A percentile compares a stretch with the other conserved stretches of the same genome.
phyloP scores from a whole-genome alignment of 768 basidiomycete species.

The Hygrophoropsis aurantiaca region DNA sequence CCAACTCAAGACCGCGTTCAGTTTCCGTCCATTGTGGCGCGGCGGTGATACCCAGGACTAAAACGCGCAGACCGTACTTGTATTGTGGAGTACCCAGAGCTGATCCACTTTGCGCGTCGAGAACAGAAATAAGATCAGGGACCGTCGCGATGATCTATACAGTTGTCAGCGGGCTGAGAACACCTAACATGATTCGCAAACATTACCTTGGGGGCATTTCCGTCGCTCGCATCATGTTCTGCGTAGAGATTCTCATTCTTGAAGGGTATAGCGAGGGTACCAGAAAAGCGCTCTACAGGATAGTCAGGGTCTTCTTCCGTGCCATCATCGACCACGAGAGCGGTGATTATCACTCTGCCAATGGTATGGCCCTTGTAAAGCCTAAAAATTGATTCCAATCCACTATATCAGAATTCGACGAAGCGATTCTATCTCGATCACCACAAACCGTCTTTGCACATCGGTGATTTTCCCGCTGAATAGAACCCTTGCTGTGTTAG shows the following conservation, averaged over 20 bases:
- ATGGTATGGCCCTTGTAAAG: constrained; percentile 40
- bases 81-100: constrained; percentile 66
- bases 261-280: constrained; percentile 52
- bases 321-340: constrained; percentile 27
- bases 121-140: constrained; percentile 63
- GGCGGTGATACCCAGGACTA: constrained; percentile 47
- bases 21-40: constrained; percentile 58
- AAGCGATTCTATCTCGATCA: neutral
- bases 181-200: neutral
- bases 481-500: constrained; percentile 37
- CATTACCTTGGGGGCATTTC: constrained; percentile 10
- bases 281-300: constrained; percentile 20
- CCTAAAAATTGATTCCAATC: constrained; percentile 7
- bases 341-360: constrained; percentile 34
- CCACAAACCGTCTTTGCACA: constrained; percentile 38
- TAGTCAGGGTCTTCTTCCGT: constrained; percentile 21
- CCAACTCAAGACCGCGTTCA: constrained; percentile 45
- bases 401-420: neutral
- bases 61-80: constrained; percentile 57
- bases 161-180: constrained; percentile 10
- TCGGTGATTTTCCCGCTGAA: constrained; percentile 64
- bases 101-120: constrained; percentile 61
- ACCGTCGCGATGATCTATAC: constrained; percentile 52
- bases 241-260: constrained; percentile 63
- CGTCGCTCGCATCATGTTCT: constrained; percentile 35